Base-by-base conservation (phyloP, 2,329 filamentous ascomycete genomes). In the Periglandula ipomoeae region DNA sequence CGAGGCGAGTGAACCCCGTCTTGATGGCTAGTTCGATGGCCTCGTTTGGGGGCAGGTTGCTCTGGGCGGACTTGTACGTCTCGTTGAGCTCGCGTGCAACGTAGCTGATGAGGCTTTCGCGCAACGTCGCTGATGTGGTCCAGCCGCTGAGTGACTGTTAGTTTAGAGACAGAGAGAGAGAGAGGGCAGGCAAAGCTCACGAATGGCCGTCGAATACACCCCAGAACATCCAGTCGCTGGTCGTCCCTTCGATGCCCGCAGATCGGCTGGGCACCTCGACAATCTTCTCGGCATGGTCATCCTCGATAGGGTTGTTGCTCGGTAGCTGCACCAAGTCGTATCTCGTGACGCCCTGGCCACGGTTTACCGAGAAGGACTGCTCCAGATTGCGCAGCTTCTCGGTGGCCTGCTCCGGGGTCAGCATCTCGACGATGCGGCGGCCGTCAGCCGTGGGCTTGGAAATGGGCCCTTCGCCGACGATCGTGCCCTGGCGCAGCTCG, bases 161-260 rank as follows among this genome's bases (percentile, higher is more conserved):
- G 57, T 35, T 39, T 58, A 26, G 57, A 17, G 50, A 51, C 35
- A 46, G 34, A 20, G 37, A 17, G 15, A 23, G 39, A 26, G 10
- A 4, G 3, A 11, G 19, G 13, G 17, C 34, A 42, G 4, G 19
- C 17, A 15, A 24, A 39, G 77, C 79, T 67, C 72, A 91, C 88
- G 87, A 88, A 68, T 98, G 93, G 0, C 93, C 93, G 63, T 98
- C 93, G 66, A 97, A 98, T 17, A 98, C 90, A 50, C 90, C 93
- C 93, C 94, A 98, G 66, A 98, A 98, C 89, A 97, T 97, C 93
- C 93, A 98, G 67, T 98, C 94, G 53, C 79, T 87, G 51, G 39
- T 52, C 6, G 44, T 35, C 11, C 75, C 65, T 30, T 63, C 58
- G 20, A 61, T 59, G 22, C 59, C 61, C 30, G 54, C 59, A 68